These are phyloP conservation scores for Calonectria naviculata DNA, from an alignment of 2,329 filamentous ascomycete species.

Conservation along the genomic window DNA sequence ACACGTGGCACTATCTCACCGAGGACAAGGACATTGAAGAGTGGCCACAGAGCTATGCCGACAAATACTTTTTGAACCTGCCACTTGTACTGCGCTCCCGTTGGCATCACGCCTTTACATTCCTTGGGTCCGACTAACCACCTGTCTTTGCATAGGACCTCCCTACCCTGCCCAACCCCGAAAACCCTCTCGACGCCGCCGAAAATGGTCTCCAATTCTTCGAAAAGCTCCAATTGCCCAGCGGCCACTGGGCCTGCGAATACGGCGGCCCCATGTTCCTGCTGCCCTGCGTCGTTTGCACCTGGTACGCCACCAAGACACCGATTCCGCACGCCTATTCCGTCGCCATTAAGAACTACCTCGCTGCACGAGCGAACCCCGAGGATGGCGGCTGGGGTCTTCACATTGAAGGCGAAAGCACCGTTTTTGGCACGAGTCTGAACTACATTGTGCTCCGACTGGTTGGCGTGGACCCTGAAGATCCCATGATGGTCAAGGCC, in stretches of 20 bases:
- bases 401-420: constrained; percentile 93
- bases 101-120: neutral
- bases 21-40: constrained; percentile 75
- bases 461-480: constrained; percentile 84
- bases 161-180: constrained; percentile 76
- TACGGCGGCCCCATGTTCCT: constrained; percentile 99
- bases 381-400: constrained; percentile 97
- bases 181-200: constrained; percentile 80
- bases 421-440: constrained; percentile 88
- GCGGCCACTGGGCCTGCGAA: constrained; percentile 96
- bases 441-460: constrained; percentile 88
- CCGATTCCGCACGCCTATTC: constrained; percentile 83
- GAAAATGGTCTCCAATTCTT: constrained; percentile 90
- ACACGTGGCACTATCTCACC: constrained; percentile 94
- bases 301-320: constrained; percentile 91
- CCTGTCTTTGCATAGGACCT: constrained; percentile 67
- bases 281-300: constrained; percentile 84
- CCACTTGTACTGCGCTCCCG: constrained; percentile 70
- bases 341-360: constrained; percentile 91
- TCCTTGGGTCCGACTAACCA: neutral
- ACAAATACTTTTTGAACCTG: constrained; percentile 88
- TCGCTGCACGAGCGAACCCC: constrained; percentile 85
- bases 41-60: constrained; percentile 90
- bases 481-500: constrained; percentile 87
- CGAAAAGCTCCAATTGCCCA: constrained; percentile 86